Evolutionary conservation across 163 green algal genomes (phyloP).

Genomic region (Prototheca cutis): DNA sequence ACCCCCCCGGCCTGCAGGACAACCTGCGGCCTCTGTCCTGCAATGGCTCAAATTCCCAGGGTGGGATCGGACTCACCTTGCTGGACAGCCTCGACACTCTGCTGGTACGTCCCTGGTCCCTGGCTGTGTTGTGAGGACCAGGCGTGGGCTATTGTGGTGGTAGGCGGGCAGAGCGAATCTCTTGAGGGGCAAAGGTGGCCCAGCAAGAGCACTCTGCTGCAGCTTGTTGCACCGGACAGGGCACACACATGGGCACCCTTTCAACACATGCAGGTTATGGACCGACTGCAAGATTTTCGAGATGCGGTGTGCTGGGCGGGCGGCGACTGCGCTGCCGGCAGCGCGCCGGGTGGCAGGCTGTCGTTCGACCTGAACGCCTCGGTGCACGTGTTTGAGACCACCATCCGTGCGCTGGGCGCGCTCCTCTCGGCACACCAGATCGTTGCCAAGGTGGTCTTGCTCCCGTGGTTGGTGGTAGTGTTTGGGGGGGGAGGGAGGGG

Average conservation of each 20-base stretch:
- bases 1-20: slow-evolving; percentile 33
- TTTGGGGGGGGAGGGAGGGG: too few species aligned
- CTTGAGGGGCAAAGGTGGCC: too few species aligned
- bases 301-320: slow-evolving; percentile 22
- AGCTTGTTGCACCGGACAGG: too few species aligned
- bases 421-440: slow-evolving; percentile 70
- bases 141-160: too few species aligned
- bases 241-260: too few species aligned
- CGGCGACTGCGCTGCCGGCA: neutral
- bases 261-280: slow-evolving; percentile 25
- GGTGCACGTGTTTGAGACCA: slow-evolving; percentile 83
- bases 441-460: slow-evolving; percentile 27
- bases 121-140: too few species aligned
- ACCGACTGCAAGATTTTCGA: slow-evolving; percentile 9
- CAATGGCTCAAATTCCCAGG: slow-evolving; percentile 60
- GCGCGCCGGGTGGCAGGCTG: slow-evolving; percentile 4
- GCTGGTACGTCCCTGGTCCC: slow-evolving; percentile 11
- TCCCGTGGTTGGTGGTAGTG: too few species aligned
- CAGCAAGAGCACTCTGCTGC: too few species aligned
- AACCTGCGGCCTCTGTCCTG: slow-evolving; percentile 73
- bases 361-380: slow-evolving; percentile 37
- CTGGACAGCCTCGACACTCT: slow-evolving; percentile 67
- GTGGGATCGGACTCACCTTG: slow-evolving; percentile 61
- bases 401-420: slow-evolving; percentile 77
- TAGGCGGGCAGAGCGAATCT: too few species aligned